A percentile compares a stretch with the other conserved stretches of the same genome.
Conservation (phyloP, 2,329 filamentous ascomycete genomes). For the Didymella sp. region DNA sequence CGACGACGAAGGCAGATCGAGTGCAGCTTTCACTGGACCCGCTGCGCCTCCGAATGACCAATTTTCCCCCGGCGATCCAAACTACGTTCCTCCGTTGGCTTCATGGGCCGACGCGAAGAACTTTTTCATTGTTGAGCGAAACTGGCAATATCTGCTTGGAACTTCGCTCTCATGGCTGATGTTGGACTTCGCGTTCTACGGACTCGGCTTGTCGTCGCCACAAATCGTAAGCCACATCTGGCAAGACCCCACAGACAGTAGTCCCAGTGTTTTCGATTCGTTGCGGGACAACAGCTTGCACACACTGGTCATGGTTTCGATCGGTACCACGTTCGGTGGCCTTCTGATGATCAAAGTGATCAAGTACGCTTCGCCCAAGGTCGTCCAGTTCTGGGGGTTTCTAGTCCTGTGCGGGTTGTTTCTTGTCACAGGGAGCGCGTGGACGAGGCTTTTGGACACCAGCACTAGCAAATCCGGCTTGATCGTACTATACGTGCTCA, state of each 20-base stretch:
- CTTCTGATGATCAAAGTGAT: slow-evolving; percentile 45
- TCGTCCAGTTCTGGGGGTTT: slow-evolving; percentile 46
- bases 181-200: slow-evolving; percentile 49
- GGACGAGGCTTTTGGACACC: slow-evolving; percentile 37
- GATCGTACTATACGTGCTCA: slow-evolving; percentile 44
- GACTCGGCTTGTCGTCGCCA: slow-evolving; percentile 46
- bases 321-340: slow-evolving; percentile 42
- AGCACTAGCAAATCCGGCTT: slow-evolving; percentile 32
- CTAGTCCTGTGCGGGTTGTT: slow-evolving; percentile 41
- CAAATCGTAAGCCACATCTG: slow-evolving; percentile 47
- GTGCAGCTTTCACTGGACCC: slow-evolving; percentile 17
- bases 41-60: slow-evolving; percentile 7
- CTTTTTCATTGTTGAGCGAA: slow-evolving; percentile 46
- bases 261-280: slow-evolving; percentile 33
- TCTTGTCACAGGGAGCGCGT: slow-evolving; percentile 43
- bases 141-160: slow-evolving; percentile 49
- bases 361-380: slow-evolving; percentile 43
- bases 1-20: slow-evolving; percentile 30
- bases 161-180: slow-evolving; percentile 47
- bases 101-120: slow-evolving; percentile 42
- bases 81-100: slow-evolving; percentile 53
- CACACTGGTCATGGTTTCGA: slow-evolving; percentile 45
- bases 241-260: slow-evolving; percentile 23
- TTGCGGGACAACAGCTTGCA: slow-evolving; percentile 42
- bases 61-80: slow-evolving; percentile 50